Evolutionary conservation across 1,284 basidiomycete genomes (phyloP).

Genomic region (Schizopora paradoxa): DNA sequence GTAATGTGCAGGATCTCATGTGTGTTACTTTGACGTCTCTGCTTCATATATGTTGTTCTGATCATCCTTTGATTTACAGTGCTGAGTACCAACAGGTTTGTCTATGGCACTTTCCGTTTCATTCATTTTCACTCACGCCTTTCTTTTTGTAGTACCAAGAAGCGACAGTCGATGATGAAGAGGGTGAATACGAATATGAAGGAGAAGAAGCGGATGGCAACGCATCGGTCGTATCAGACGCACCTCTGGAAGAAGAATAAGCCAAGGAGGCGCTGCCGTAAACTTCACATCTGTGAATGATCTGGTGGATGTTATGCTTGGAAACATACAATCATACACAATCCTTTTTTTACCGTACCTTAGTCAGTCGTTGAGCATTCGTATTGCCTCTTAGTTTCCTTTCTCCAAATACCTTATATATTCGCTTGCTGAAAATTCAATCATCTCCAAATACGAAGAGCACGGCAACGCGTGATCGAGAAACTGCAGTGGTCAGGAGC

Average conservation of each 20-base stretch:
- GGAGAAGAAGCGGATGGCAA: conserved; percentile 18
- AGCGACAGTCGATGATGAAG: conserved; percentile 41
- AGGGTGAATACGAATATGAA: conserved; percentile 28
- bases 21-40: conserved; percentile 34
- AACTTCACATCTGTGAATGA: not conserved
- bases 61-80: conserved; percentile 30
- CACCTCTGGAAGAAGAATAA: conserved; percentile 7
- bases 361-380: not conserved
- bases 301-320: not conserved
- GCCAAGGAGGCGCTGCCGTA: not conserved
- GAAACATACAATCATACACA: not conserved
- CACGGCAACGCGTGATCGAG: too few relatives aligned
- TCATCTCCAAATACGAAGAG: too few relatives aligned
- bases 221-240: conserved; percentile 5
- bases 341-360: too few relatives aligned
- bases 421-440: not conserved
- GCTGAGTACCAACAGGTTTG: conserved; percentile 68
- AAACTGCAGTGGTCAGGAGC: too few relatives aligned
- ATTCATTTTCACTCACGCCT: conserved; percentile 11
- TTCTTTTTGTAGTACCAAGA: conserved; percentile 53
- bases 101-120: conserved; percentile 4
- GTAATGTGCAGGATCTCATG: conserved; percentile 78
- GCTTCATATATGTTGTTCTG: conserved; percentile 5
- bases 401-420: not conserved
- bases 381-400: not conserved